A percentile compares a stretch with the other conserved stretches of the same genome.
Evolutionary conservation across 2,329 filamentous ascomycete species (phyloP).

Genomic region (Claviceps pusilla): DNA sequence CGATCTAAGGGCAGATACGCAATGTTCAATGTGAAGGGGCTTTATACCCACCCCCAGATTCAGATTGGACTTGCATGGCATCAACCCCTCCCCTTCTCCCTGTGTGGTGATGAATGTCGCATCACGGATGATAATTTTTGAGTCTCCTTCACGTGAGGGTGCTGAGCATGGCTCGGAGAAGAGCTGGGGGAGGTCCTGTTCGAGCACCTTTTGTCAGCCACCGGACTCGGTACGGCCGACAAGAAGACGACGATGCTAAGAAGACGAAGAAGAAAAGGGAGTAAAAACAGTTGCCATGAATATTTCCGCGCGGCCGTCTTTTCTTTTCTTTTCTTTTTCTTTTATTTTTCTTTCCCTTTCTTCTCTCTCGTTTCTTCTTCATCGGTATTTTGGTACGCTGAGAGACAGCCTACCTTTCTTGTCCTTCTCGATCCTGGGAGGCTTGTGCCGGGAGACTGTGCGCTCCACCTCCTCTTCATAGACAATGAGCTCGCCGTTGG

Average conservation of each 20-base stretch:
- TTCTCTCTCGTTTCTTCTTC: conserved; percentile 17
- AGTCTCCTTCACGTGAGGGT: conserved; percentile 42
- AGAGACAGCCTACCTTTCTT: conserved; percentile 92
- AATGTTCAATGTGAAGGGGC: no score
- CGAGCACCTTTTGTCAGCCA: conserved; percentile 17
- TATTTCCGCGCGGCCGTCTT: conserved; percentile 24
- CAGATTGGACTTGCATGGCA: no score
- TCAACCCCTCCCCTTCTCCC: no score
- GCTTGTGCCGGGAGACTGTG: conserved; percentile 37
- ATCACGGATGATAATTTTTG: no score
- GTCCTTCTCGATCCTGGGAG: conserved; percentile 67
- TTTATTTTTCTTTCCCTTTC: no score
- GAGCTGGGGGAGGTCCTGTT: conserved; percentile 46
- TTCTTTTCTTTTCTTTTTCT: conserved; percentile 33
- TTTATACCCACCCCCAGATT: no score
- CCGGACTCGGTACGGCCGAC: conserved; percentile 8
- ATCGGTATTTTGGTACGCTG: conserved; percentile 58
- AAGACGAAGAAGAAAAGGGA: background rate
- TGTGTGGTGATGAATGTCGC: no score
- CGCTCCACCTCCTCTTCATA: conserved; percentile 46
- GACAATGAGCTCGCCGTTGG: conserved; percentile 47
- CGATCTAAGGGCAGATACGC: no score
- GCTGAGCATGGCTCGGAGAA: conserved; percentile 55
- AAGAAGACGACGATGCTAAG: background rate
- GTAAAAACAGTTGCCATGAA: conserved; percentile 7